Evolutionary conservation across 371 early-diverging fungal genomes (phyloP).

Genomic region (Rhizopus sp.): DNA sequence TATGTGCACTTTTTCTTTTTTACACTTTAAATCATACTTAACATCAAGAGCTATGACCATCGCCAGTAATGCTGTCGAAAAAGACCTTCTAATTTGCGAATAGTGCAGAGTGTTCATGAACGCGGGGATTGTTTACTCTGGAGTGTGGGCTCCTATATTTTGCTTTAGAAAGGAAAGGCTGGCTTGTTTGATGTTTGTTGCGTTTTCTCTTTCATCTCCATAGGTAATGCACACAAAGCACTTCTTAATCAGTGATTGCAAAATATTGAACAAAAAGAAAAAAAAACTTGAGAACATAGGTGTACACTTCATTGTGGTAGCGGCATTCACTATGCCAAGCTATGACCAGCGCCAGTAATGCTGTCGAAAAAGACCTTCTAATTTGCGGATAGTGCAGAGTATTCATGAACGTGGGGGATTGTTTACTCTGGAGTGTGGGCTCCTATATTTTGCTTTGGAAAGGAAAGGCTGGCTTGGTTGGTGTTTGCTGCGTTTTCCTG

Average conservation of each 20-base stretch:
- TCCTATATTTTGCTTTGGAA: too few species aligned
- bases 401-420: too few species aligned
- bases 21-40: neutral
- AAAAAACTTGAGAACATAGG: too few species aligned
- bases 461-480: slow-evolving; percentile 13
- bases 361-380: slow-evolving; percentile 15
- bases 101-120: too few species aligned
- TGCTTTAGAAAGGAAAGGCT: slow-evolving; percentile 11
- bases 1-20: neutral
- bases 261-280: too few species aligned
- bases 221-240: neutral
- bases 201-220: slow-evolving; percentile 4
- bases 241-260: too few species aligned
- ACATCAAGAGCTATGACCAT: slow-evolving; percentile 9
- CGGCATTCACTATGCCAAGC: neutral
- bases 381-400: too few species aligned
- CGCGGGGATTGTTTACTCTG: too few species aligned
- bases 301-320: neutral
- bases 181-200: slow-evolving; percentile 7
- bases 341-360: slow-evolving; percentile 14
- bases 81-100: slow-evolving; percentile 11
- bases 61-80: slow-evolving; percentile 14
- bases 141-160: too few species aligned
- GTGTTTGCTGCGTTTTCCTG: slow-evolving; percentile 11
- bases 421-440: too few species aligned